Percentiles rank a stretch among this genome's conserved stretches.
phyloP scores from a whole-genome alignment of 257 asterid species.

The Parsonsia alboflavescens region DNA sequence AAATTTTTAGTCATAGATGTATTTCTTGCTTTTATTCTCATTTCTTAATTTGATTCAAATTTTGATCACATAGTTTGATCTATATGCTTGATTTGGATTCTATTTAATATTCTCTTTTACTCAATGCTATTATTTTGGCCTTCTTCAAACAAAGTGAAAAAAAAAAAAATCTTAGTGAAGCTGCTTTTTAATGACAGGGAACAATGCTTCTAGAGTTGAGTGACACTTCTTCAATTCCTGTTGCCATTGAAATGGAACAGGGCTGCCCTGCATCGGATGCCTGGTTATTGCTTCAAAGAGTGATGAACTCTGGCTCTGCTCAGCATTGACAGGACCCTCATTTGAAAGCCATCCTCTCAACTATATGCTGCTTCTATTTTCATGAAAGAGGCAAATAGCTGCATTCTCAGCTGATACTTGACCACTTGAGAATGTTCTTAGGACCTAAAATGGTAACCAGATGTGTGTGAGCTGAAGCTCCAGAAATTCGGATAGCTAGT shows the following conservation, averaged over 20 bases:
- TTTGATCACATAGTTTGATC: too few relatives aligned
- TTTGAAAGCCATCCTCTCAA: conserved; percentile 42
- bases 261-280: conserved; percentile 78
- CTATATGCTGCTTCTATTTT: not conserved
- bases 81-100: not conserved
- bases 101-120: not conserved
- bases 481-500: not conserved
- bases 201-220: conserved; percentile 58
- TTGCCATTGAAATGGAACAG: conserved; percentile 71
- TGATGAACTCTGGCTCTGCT: conserved; percentile 30
- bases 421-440: not conserved
- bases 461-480: not conserved
- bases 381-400: not conserved
- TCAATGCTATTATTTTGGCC: not conserved
- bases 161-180: not conserved
- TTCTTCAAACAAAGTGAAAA: too few relatives aligned
- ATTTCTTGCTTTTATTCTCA: not conserved
- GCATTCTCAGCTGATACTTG: not conserved
- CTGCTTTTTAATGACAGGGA: conserved; percentile 44
- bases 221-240: conserved; percentile 41
- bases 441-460: not conserved
- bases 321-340: conserved; percentile 20
- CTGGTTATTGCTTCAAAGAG: conserved; percentile 59
- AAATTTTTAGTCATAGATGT: not conserved
- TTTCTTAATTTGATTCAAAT: too few relatives aligned